Evolutionary conservation across 1,284 basidiomycete genomes (phyloP).

Genomic region (Leucoagaricus sp.): DNA sequence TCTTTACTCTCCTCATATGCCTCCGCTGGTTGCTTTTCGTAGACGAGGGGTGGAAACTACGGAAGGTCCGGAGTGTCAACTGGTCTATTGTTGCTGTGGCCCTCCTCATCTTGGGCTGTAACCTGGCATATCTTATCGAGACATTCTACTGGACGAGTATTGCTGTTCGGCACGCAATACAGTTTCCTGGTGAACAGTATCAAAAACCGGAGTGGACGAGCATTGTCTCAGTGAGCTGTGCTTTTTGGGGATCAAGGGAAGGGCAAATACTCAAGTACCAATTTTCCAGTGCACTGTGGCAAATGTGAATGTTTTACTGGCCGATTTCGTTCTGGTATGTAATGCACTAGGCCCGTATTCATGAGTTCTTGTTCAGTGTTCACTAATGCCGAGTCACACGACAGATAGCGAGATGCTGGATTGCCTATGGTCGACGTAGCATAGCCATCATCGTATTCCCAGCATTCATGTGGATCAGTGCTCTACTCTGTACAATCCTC

Average conservation of each 20-base stretch:
- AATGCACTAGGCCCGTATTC: background rate
- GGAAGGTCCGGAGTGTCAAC: slow-evolving; percentile 4
- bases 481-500: slow-evolving; percentile 8
- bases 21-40: slow-evolving; percentile 15
- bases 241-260: too few relatives aligned
- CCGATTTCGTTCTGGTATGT: slow-evolving; percentile 4
- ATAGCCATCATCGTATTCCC: slow-evolving; percentile 1
- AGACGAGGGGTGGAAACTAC: slow-evolving; percentile 13
- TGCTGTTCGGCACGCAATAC: background rate
- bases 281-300: background rate
- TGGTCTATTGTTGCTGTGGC: slow-evolving; percentile 9
- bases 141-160: background rate
- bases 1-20: slow-evolving; percentile 8
- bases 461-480: slow-evolving; percentile 8
- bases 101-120: background rate
- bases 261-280: too few relatives aligned
- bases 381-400: background rate
- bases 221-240: background rate
- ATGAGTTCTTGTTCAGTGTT: background rate
- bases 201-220: background rate
- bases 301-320: slow-evolving; percentile 1
- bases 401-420: slow-evolving; percentile 12
- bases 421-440: background rate
- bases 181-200: background rate
- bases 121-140: background rate